phyloP scores from a whole-genome alignment of 768 basidiomycete genomes.

The Leccinum truebloodii region DNA sequence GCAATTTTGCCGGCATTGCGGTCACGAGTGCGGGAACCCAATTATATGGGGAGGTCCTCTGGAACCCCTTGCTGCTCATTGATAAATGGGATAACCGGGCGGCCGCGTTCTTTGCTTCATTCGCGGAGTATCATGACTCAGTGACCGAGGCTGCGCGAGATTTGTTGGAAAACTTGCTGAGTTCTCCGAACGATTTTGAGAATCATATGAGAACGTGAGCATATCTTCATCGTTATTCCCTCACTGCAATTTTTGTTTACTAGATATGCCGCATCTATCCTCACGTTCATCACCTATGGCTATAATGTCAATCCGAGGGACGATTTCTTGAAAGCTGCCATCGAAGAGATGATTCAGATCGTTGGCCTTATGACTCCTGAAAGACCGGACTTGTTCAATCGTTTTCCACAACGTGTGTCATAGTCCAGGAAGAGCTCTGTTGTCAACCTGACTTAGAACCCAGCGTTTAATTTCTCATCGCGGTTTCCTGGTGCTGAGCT shows the following conservation, averaged over 20 bases:
- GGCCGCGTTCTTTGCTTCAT: constrained; percentile 80
- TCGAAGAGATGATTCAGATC: constrained; percentile 15
- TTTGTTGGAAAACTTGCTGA: constrained; percentile 14
- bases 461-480: constrained; percentile 23
- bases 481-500: constrained; percentile 13
- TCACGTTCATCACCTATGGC: constrained; percentile 24
- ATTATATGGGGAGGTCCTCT: constrained; percentile 45
- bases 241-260: neutral
- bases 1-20: constrained; percentile 78
- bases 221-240: constrained; percentile 1
- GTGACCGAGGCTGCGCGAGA: constrained; percentile 6
- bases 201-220: constrained; percentile 21
- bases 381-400: constrained; percentile 18
- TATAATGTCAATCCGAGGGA: constrained; percentile 20
- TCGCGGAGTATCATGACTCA: constrained; percentile 38
- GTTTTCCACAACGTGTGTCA: constrained; percentile 24
- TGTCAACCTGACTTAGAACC: neutral
- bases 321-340: constrained; percentile 18
- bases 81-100: constrained; percentile 84
- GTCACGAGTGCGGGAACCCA: constrained; percentile 74
- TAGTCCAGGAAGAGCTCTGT: neutral
- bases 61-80: constrained; percentile 75
- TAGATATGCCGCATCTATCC: constrained; percentile 22
- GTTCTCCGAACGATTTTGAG: constrained; percentile 18
- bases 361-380: constrained; percentile 20